Conservation (phyloP, 257 asterid species). For the Gentiana straminea region DNA sequence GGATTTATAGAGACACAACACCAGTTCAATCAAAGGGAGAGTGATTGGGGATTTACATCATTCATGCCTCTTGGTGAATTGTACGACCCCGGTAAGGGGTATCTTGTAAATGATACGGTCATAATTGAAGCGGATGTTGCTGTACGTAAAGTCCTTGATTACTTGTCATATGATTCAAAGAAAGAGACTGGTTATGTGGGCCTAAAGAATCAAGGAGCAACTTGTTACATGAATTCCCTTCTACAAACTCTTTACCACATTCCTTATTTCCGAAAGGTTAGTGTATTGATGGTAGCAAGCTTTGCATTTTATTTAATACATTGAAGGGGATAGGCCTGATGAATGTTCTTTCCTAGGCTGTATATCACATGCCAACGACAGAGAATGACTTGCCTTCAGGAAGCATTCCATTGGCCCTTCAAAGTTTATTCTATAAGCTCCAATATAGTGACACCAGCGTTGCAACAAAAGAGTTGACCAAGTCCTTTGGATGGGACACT, state of each 20-base stretch:
- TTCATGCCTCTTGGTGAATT: conserved; percentile 94
- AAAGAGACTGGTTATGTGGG: conserved; percentile 98
- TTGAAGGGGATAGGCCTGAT: conserved; percentile 16
- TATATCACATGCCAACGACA: conserved; percentile 98
- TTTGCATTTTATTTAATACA: conserved; percentile 9
- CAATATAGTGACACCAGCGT: conserved; percentile 91
- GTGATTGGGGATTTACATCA: conserved; percentile 98
- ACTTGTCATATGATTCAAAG: conserved; percentile 94
- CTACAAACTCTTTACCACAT: conserved; percentile 93
- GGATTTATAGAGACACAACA: conserved; percentile 78
- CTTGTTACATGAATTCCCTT: conserved; percentile 97
- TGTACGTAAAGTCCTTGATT: conserved; percentile 85
- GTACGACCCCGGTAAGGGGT: conserved; percentile 87
- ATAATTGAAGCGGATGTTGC: conserved; percentile 95
- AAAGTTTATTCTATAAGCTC: conserved; percentile 95
- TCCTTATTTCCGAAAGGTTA: conserved; percentile 93
- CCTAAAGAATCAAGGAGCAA: conserved; percentile 98
- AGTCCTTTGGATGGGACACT: conserved; percentile 99
- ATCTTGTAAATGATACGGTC: conserved; percentile 70
- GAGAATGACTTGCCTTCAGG: conserved; percentile 99
- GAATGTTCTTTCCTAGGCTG: conserved; percentile 53
- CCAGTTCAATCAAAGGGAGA: conserved; percentile 90
- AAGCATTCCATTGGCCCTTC: conserved; percentile 95
- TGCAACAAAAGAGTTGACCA: conserved; percentile 92
- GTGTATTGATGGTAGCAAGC: not conserved